Evolutionary conservation across 2,329 filamentous ascomycete genomes (phyloP).

Genomic region (Monilinia fructigena): DNA sequence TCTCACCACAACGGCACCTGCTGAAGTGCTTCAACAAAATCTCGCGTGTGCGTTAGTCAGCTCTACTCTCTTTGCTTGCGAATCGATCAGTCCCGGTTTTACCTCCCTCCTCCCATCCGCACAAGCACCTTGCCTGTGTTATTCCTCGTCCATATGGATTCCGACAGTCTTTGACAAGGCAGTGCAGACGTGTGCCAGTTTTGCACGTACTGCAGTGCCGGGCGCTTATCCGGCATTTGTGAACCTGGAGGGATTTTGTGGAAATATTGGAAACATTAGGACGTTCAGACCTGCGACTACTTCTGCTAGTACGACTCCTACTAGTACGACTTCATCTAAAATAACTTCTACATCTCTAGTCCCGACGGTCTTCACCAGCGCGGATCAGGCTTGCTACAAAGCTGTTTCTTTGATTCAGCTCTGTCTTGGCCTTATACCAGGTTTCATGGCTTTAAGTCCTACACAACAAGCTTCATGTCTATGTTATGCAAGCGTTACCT

Average conservation of each 20-base stretch:
- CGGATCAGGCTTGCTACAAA: not conserved
- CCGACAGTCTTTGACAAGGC: slow-evolving; percentile 33
- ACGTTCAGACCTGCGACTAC: not conserved
- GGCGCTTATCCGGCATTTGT: slow-evolving; percentile 26
- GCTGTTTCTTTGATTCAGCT: slow-evolving; percentile 1
- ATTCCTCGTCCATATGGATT: slow-evolving; percentile 31
- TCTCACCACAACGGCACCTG: slow-evolving; percentile 18
- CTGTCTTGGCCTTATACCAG: not conserved
- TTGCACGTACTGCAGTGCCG: slow-evolving; percentile 27
- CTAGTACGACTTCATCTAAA: too few species aligned
- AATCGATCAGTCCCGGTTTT: slow-evolving; percentile 31
- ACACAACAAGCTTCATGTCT: slow-evolving; percentile 16
- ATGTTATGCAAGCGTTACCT: slow-evolving; percentile 18
- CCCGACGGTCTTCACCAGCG: not conserved
- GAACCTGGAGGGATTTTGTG: slow-evolving; percentile 30
- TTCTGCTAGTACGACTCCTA: not conserved
- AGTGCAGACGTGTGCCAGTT: slow-evolving; percentile 31
- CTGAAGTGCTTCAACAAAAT: slow-evolving; percentile 26
- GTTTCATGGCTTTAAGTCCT: not conserved
- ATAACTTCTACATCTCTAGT: not conserved
- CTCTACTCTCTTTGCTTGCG: slow-evolving; percentile 32
- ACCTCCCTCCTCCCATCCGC: slow-evolving; percentile 27
- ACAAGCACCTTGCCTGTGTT: slow-evolving; percentile 38
- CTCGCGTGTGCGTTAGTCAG: slow-evolving; percentile 28
- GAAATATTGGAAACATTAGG: slow-evolving; percentile 7